phyloP scores from a whole-genome alignment of 129 eudicot genomes.

The Heracleum sosnowskyi region DNA sequence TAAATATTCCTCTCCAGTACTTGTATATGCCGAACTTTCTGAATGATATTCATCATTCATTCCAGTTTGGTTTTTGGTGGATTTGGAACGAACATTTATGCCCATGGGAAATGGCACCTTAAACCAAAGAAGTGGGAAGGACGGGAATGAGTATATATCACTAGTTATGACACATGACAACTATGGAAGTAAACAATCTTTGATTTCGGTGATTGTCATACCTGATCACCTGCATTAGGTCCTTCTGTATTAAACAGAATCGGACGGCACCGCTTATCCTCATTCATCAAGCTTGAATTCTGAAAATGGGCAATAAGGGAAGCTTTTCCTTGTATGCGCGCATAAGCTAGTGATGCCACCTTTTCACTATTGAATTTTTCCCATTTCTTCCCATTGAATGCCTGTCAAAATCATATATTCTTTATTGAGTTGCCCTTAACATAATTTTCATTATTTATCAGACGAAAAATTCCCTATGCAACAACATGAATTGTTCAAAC shows the following conservation, averaged over 20 bases:
- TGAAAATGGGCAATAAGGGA: constrained; percentile 96
- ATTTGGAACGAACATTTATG: constrained; percentile 57
- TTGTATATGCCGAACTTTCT: constrained; percentile 34
- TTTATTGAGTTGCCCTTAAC: not conserved
- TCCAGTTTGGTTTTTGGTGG: constrained; percentile 41
- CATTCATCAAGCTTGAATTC: constrained; percentile 99
- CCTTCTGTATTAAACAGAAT: constrained; percentile 95
- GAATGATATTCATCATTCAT: constrained; percentile 39
- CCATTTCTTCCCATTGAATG: constrained; percentile 97
- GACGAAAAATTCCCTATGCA: not conserved
- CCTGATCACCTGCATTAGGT: constrained; percentile 99
- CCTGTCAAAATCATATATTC: constrained; percentile 26
- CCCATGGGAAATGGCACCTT: constrained; percentile 98
- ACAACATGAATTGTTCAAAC: constrained; percentile 16
- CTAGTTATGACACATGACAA: not conserved
- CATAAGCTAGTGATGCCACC: constrained; percentile 93
- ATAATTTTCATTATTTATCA: not conserved
- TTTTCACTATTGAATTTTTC: constrained; percentile 98
- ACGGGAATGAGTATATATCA: not conserved
- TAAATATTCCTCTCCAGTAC: constrained; percentile 46
- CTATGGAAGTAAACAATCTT: not conserved
- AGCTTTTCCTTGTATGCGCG: constrained; percentile 94
- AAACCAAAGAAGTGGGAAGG: not conserved
- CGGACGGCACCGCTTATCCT: constrained; percentile 95
- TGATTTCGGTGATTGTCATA: constrained; percentile 8